Base-by-base conservation (phyloP, 1,284 basidiomycete species). In the Rhizoctonia solani region DNA sequence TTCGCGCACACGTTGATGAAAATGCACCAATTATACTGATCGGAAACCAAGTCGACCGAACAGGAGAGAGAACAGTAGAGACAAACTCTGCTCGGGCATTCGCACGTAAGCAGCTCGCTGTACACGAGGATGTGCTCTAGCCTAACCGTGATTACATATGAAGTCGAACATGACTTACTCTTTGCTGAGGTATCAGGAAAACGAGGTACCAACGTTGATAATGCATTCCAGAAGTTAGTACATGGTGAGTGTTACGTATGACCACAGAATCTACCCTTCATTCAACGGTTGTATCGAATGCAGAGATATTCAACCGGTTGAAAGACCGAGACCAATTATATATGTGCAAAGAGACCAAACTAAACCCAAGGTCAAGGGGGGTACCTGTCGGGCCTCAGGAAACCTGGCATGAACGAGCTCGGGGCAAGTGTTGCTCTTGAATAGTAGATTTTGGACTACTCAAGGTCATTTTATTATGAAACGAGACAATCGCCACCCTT, bases 241-340 rank as follows among this genome's bases (percentile, higher is more conserved):
- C 59, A 63, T 52, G 59, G 59, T 52, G n/a, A 13, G 59, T 63
- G 21, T 4, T 27, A 4, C 5, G n/a, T 47, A 13, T 3, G 3
- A 47, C 9, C 25, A 4, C 30, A 16, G 14, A 2, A 41, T 9
- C 5, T 30, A 16, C 34, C 44, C 11, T 29, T 19, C 8, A 25
- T 19, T 37, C 6, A 30, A 41, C 27, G 23, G 39, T 19, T 46
- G 37, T 44, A 8, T 16, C 1, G 11, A 27, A 41, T 30, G 37
- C 34, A 63, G 59, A 63, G n/a, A 42, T 63, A 41, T 63, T 63
- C 47, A 63, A 63, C 34, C 11, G 59, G 3, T 25, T 63, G 4
- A 63, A 63, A 16, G 34, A 25, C 37, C 59, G 59, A 2, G 47
- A 63, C 37, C 47, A 63, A 25, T 49, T 63, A 4, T 61, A 61